Evolutionary conservation across 2,329 filamentous ascomycete genomes (phyloP), one percentile per base, ranked within the genome.

Genomic region (Beauveria rudraprayagi): DNA sequence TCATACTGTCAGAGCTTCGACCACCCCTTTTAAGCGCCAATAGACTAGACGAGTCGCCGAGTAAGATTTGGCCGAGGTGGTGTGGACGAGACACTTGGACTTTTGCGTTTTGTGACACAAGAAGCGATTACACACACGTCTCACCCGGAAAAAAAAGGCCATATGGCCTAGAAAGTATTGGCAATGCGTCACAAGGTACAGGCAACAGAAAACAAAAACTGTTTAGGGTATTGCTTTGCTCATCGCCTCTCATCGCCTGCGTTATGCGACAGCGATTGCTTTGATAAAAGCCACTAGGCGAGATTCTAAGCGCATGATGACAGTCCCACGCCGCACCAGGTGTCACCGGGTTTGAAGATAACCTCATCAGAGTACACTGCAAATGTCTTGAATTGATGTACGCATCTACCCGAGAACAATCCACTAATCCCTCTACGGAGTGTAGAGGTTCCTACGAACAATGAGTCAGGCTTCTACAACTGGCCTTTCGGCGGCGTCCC

Each of bases 1-100:
- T n/a, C 53, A 55, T 37, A 19, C 41, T 44, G 53, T 22, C 53
- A 34, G 41, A 55, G 24, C 30, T 55, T 55, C 7, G 24, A 17
- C 24, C 17, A 10, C 40, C 11, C 22, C 24, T 30, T 34, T 48
- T 34, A 40, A 40, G 54, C 40, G 43, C 10, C 30, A 56, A 37
- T 37, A 50, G 28, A 8, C 30, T 28, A 3, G 19, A 44, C 44
- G 44, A 44, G 44, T 30, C 44, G 44, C 22, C 44, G 55, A 57
- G 43, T 57, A 48, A 57, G 30, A 57, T 57, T 57, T 57, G 19
- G 28, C 55, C 55, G 55, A 50, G 44, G 22, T 41, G 55, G 44
- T 48, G 55, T 48, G 44, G 19, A 37, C 55, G 24, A 28, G 52
- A 34, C 10, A 34, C 30, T 34, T 34, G 0, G 4, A 34, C 30